Evolutionary conservation across 2,329 filamentous ascomycete species (phyloP), one percentile per base, ranked within the genome.

Genomic region (Stenocarpella maydis): DNA sequence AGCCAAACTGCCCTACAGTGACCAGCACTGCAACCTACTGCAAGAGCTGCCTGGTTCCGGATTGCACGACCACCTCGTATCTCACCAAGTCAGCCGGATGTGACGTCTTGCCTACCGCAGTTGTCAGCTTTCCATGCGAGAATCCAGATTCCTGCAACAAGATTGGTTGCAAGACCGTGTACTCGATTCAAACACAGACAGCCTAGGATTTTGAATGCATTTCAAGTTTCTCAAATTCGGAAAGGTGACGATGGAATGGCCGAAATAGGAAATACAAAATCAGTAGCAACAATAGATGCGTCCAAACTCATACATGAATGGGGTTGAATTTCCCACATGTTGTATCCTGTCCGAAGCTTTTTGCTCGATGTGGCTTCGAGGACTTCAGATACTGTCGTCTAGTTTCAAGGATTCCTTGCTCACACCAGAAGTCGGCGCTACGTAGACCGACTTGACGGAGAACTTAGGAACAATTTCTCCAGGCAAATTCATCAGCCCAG

Each of bases 151-250:
- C 64, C 1, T 66, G 64, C 19, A 45, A 66, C 4, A 45, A 66
- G 24, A 66, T 66, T 47, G 64, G 64, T 2, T 66, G 64, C 28
- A 66, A 66, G 50, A 66, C 64, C 2, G 64, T 66, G 12, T 66
- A 66, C 26, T 47, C 49, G 41, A 66, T 63, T 37, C 58, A 63
- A 21, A 63, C 58, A 19, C n/a, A 63, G 45, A 17, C 41, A 14
- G 58, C 58, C n/a, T 49, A 37, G 15, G 9, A 12, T 63, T 2
- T 12, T 45, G n/a, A 17, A 21, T 7, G 2, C 2, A 2, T 21
- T 8, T 24, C 17, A 9, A 1, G 1, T 5, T 17, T 8, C 4
- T 17, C 7, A 0, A 14, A 9, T 8, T 1, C 1, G 28, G 14
- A 10, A 5, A 24, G 4, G 6, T 19, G 43, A 14, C 14, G 6